Conservation (phyloP, 352 stramenopile genomes). For the Pythium dissimile region DNA sequence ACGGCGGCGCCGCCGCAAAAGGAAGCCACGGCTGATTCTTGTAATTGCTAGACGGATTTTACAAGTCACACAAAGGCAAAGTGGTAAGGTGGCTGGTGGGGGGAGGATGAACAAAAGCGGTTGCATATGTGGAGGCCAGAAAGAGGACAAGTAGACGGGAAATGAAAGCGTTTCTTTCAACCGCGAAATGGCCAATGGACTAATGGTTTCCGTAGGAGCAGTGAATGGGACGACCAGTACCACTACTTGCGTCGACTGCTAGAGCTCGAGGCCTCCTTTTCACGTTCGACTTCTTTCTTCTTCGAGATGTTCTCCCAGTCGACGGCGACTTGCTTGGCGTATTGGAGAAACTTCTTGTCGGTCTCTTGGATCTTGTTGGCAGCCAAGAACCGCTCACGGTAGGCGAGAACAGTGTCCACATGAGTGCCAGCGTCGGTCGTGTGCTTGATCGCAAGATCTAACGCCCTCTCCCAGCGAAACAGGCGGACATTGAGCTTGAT, state of each 20-base stretch:
- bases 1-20: slow-evolving; percentile 76
- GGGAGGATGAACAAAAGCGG: background rate
- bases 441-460: slow-evolving; percentile 89
- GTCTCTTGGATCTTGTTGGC: slow-evolving; percentile 86
- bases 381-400: slow-evolving; percentile 85
- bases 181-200: background rate
- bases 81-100: background rate
- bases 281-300: slow-evolving; percentile 88
- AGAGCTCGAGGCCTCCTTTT: slow-evolving; percentile 59
- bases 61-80: too few species aligned
- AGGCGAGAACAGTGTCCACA: slow-evolving; percentile 88
- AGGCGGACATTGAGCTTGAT: slow-evolving; percentile 93
- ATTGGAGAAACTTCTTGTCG: slow-evolving; percentile 87
- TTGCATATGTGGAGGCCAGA: slow-evolving; percentile 6
- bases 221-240: background rate
- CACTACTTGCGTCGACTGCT: slow-evolving; percentile 51
- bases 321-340: slow-evolving; percentile 79
- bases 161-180: slow-evolving; percentile 21
- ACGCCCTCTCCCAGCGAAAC: slow-evolving; percentile 86
- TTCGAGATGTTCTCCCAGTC: slow-evolving; percentile 88
- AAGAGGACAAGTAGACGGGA: slow-evolving; percentile 17
- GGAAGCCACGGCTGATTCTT: slow-evolving; percentile 64
- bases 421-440: slow-evolving; percentile 80
- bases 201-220: background rate
- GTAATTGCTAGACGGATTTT: slow-evolving; percentile 64